These are phyloP conservation scores for Neonectria neomacrospora DNA, from an alignment of 2,329 filamentous ascomycete genomes.

Conservation along the genomic window DNA sequence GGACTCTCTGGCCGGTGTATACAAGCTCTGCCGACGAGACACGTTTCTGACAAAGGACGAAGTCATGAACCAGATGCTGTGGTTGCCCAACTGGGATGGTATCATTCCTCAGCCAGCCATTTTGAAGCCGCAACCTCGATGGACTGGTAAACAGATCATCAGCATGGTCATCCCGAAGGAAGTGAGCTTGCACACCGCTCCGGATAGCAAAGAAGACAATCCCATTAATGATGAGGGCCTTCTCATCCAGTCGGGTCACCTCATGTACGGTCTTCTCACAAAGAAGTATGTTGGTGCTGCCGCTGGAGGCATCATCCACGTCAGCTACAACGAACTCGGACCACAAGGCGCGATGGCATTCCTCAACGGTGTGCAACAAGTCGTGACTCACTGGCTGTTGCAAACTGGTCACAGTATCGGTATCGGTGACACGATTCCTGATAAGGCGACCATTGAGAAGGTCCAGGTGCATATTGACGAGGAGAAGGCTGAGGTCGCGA, in stretches of 20 bases:
- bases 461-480: slow-evolving; percentile 84
- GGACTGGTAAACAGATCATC: slow-evolving; percentile 98
- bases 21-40: slow-evolving; percentile 95
- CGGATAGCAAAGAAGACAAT: slow-evolving; percentile 68
- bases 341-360: slow-evolving; percentile 88
- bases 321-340: slow-evolving; percentile 95
- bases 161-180: slow-evolving; percentile 91
- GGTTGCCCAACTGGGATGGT: slow-evolving; percentile 98
- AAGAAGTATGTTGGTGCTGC: slow-evolving; percentile 96
- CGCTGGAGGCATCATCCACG: slow-evolving; percentile 90
- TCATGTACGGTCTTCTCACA: slow-evolving; percentile 89
- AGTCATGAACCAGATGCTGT: slow-evolving; percentile 97
- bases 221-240: slow-evolving; percentile 81
- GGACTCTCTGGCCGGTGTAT: slow-evolving; percentile 94
- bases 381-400: slow-evolving; percentile 96
- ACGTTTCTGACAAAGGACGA: slow-evolving; percentile 89
- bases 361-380: slow-evolving; percentile 93
- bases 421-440: slow-evolving; percentile 97
- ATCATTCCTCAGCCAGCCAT: slow-evolving; percentile 95
- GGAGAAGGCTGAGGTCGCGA: slow-evolving; percentile 83
- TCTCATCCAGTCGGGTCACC: slow-evolving; percentile 84
- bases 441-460: slow-evolving; percentile 82
- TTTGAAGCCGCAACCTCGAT: slow-evolving; percentile 88
- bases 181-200: slow-evolving; percentile 77
- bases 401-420: slow-evolving; percentile 98